phyloP scores from a whole-genome alignment of 2,329 filamentous ascomycete genomes.

The Aspergillus aculeatus region DNA sequence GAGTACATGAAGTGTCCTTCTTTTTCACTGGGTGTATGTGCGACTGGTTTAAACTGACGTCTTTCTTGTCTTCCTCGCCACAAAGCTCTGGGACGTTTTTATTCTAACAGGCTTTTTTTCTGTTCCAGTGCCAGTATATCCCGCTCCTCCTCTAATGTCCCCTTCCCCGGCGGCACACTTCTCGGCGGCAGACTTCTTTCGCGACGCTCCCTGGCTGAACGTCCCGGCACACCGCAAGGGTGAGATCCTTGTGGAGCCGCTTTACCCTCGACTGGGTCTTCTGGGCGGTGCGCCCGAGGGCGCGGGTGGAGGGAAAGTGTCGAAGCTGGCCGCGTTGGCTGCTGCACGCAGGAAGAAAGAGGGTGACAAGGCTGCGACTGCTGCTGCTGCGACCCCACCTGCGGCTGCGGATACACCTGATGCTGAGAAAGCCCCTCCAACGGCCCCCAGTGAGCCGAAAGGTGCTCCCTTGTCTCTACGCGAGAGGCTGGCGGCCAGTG shows the following conservation, averaged over 20 bases:
- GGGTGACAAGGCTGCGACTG: conserved; percentile 54
- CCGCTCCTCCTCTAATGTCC: conserved; percentile 24
- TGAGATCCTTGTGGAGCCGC: conserved; percentile 60
- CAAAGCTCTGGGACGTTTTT: conserved; percentile 7
- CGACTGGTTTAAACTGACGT: conserved; percentile 32
- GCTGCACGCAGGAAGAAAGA: conserved; percentile 82
- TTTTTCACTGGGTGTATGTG: conserved; percentile 9
- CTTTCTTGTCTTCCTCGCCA: not conserved
- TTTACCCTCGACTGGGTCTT: conserved; percentile 63
- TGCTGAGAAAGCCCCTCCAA: conserved; percentile 7
- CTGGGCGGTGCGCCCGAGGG: conserved; percentile 70
- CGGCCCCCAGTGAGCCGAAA: conserved; percentile 20
- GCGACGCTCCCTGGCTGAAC: conserved; percentile 81
- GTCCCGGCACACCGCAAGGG: conserved; percentile 66
- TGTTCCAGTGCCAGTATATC: conserved; percentile 30
- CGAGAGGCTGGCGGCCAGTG: conserved; percentile 38
- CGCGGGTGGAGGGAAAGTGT: conserved; percentile 66
- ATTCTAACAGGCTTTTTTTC: conserved; percentile 38
- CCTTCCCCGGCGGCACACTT: conserved; percentile 33
- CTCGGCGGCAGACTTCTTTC: conserved; percentile 65
- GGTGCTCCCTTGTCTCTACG: conserved; percentile 35
- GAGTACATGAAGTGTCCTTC: conserved; percentile 17
- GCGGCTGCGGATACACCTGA: not conserved
- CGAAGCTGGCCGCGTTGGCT: conserved; percentile 87
- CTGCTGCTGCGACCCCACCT: conserved; percentile 13